These are phyloP conservation scores for Musa beccarii DNA, from an alignment of 176 grass and related monocot species.

Conservation along the genomic window DNA sequence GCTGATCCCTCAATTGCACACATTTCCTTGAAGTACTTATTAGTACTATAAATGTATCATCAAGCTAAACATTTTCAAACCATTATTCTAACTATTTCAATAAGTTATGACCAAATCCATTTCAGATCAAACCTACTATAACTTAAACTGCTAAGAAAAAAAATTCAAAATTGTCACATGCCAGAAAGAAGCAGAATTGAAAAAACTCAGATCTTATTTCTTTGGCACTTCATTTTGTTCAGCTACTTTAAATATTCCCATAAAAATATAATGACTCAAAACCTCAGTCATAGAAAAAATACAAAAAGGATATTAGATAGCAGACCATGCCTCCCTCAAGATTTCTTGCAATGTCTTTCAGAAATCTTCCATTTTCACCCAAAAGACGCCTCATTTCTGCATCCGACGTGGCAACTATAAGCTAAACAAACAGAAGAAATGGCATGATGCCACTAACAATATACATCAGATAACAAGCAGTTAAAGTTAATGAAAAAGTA, in stretches of 20 bases:
- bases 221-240: neutral
- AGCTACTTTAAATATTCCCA: neutral
- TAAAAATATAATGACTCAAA: neutral
- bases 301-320: neutral
- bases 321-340: slow-evolving; percentile 5
- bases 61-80: too few relatives aligned
- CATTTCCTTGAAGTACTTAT: neutral
- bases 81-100: too few relatives aligned
- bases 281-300: neutral
- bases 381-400: neutral
- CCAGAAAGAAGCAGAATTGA: neutral
- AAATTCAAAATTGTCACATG: neutral
- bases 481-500: neutral
- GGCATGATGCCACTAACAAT: neutral
- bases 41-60: too few relatives aligned
- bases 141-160: neutral
- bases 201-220: neutral
- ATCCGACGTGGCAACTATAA: neutral
- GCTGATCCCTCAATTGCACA: neutral
- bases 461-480: neutral
- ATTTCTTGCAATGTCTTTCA: slow-evolving; percentile 1
- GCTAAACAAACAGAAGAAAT: neutral
- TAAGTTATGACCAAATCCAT: neutral
- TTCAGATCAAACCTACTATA: neutral
- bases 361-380: neutral